Evolutionary conservation across 768 basidiomycete genomes (phyloP).

Genomic region (Calocera viscosa): DNA sequence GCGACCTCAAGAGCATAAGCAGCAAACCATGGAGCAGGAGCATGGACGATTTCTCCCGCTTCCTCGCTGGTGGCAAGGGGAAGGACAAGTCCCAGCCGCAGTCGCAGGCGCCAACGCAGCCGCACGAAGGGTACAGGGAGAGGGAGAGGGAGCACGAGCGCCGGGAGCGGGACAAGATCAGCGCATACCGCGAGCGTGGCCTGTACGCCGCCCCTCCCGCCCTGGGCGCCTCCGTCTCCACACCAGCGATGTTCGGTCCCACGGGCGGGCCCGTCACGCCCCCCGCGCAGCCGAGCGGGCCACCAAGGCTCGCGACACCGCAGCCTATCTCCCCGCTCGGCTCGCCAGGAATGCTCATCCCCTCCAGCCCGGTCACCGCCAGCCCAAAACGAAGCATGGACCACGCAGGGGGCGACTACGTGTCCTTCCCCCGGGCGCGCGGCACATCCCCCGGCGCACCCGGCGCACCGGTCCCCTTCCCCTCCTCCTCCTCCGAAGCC

Average conservation of each 20-base stretch:
- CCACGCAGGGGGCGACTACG: neutral
- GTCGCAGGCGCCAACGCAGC: neutral
- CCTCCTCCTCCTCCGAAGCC: neutral
- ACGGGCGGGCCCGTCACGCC: neutral
- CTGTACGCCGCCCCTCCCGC: neutral
- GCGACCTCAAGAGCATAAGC: neutral
- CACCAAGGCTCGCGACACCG: neutral
- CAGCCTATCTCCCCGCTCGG: neutral
- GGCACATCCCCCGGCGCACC: neutral
- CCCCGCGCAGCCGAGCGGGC: neutral
- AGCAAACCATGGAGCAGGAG: neutral
- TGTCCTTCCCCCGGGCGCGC: too few species aligned
- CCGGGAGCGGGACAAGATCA: neutral
- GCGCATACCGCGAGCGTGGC: neutral
- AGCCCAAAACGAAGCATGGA: neutral
- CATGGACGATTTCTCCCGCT: slow-evolving; percentile 7
- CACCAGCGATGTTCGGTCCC: neutral
- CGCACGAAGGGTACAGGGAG: neutral
- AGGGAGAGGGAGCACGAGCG: neutral
- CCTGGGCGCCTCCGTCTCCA: neutral
- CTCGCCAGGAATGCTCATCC: neutral
- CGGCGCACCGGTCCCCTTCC: neutral
- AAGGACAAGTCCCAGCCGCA: neutral
- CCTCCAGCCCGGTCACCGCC: neutral
- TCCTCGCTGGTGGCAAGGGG: neutral